Evolutionary conservation across 805 yeast species (phyloP).

Genomic region (Scheffersomyces lignosus): DNA sequence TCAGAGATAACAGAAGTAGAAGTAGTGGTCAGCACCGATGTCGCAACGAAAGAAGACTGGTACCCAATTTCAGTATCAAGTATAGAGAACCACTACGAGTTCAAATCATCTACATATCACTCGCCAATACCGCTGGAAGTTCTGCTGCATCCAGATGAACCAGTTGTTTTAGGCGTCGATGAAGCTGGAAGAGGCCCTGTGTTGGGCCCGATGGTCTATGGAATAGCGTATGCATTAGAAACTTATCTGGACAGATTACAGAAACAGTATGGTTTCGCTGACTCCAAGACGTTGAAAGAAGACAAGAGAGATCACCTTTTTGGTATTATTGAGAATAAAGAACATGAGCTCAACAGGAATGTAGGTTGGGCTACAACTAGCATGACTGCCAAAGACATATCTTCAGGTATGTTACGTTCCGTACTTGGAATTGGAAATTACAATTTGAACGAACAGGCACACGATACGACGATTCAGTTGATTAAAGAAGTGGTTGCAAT

Average conservation of each 20-base stretch:
- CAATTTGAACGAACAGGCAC: conserved; percentile 94
- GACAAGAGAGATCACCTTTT: conserved; percentile 64
- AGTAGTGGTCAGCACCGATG: no score
- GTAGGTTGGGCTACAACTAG: conserved; percentile 89
- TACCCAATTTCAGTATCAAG: conserved; percentile 32
- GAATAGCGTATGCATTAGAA: conserved; percentile 72
- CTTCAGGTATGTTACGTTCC: conserved; percentile 80
- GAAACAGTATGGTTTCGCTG: conserved; percentile 77
- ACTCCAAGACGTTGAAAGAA: conserved; percentile 84
- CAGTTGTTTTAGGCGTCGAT: conserved; percentile 82
- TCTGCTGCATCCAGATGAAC: conserved; percentile 27
- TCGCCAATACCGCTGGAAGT: conserved; percentile 50
- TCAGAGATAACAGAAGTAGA: no score
- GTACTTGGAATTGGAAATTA: conserved; percentile 50
- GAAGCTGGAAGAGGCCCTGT: conserved; percentile 99
- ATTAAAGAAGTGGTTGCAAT: conserved; percentile 62
- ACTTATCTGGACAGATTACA: conserved; percentile 50
- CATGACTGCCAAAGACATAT: conserved; percentile 84
- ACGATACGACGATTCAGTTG: conserved; percentile 83
- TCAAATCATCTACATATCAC: conserved; percentile 47
- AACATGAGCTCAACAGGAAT: conserved; percentile 47
- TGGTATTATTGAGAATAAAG: conserved; percentile 50
- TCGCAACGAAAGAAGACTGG: no score
- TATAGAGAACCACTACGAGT: conserved; percentile 24
- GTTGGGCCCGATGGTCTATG: conserved; percentile 96